Conservation (phyloP, 1,284 basidiomycete genomes). For the Sanguinoderma infundibulare region DNA sequence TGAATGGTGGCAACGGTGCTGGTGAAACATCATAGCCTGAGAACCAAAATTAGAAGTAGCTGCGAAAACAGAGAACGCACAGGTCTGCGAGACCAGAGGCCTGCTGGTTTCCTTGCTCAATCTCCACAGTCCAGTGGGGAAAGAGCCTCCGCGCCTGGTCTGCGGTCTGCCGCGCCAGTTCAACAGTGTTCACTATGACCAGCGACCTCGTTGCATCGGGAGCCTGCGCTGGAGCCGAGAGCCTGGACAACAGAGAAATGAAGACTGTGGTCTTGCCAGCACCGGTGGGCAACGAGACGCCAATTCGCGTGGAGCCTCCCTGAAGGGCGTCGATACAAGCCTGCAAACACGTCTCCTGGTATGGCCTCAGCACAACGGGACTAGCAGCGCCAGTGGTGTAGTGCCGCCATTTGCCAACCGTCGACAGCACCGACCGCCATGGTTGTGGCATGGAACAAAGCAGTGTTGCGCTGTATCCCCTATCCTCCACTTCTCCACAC, state of each 20-base stretch:
- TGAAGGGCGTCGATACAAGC: constrained; percentile 78
- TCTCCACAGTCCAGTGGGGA: constrained; percentile 83
- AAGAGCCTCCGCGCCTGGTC: constrained; percentile 69
- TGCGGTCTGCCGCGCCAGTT: constrained; percentile 90
- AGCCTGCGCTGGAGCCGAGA: constrained; percentile 48
- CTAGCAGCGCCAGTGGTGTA: constrained; percentile 18
- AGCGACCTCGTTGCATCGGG: constrained; percentile 63
- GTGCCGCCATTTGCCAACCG: constrained; percentile 9
- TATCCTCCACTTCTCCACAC: background rate
- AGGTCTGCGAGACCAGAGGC: constrained; percentile 88
- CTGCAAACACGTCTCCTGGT: constrained; percentile 87
- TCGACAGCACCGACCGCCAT: constrained; percentile 2
- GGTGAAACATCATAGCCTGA: background rate
- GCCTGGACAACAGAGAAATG: constrained; percentile 74
- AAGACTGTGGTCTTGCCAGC: constrained; percentile 96
- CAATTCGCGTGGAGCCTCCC: constrained; percentile 73
- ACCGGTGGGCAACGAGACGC: constrained; percentile 92
- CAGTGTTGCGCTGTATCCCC: background rate
- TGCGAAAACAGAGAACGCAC: constrained; percentile 43
- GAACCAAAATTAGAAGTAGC: background rate
- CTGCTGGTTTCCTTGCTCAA: constrained; percentile 88
- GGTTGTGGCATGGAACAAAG: constrained; percentile 29
- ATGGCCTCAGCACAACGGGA: constrained; percentile 70
- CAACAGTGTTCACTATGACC: constrained; percentile 86
- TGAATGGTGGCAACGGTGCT: constrained; percentile 95